Evolutionary conservation across 768 basidiomycete genomes (phyloP).

Genomic region (Saitozyma sp.): DNA sequence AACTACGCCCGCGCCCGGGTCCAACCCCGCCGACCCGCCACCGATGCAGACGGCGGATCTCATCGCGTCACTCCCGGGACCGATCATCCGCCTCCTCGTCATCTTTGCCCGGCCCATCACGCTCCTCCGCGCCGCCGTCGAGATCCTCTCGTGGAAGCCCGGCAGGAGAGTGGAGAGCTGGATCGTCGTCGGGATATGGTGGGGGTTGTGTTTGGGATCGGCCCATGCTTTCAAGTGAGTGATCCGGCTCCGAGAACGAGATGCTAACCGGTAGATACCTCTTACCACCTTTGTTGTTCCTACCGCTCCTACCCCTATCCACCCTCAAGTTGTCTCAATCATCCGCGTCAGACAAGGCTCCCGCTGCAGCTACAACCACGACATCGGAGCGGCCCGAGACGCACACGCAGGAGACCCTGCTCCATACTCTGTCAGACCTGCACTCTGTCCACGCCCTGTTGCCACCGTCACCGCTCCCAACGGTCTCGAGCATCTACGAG

Average conservation of each 20-base stretch:
- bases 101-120: slow-evolving; percentile 40
- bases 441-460: slow-evolving; percentile 61
- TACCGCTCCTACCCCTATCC: slow-evolving; percentile 50
- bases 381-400: slow-evolving; percentile 18
- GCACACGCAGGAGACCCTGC: slow-evolving; percentile 40
- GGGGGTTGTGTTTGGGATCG: slow-evolving; percentile 69
- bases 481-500: slow-evolving; percentile 54
- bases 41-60: slow-evolving; percentile 28
- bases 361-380: slow-evolving; percentile 27
- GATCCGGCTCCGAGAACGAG: not conserved
- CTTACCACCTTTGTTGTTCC: slow-evolving; percentile 60
- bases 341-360: not conserved
- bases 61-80: slow-evolving; percentile 43
- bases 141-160: slow-evolving; percentile 43
- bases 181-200: slow-evolving; percentile 72
- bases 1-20: slow-evolving; percentile 2
- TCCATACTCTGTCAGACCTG: slow-evolving; percentile 64
- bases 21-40: slow-evolving; percentile 2
- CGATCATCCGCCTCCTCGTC: slow-evolving; percentile 46
- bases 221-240: slow-evolving; percentile 60
- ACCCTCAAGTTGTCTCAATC: not conserved
- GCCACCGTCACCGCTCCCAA: slow-evolving; percentile 54
- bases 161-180: slow-evolving; percentile 47
- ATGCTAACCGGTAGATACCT: slow-evolving; percentile 57
- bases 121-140: slow-evolving; percentile 19